Conservation (phyloP, 805 yeast species). For the Torulaspora franciscae region DNA sequence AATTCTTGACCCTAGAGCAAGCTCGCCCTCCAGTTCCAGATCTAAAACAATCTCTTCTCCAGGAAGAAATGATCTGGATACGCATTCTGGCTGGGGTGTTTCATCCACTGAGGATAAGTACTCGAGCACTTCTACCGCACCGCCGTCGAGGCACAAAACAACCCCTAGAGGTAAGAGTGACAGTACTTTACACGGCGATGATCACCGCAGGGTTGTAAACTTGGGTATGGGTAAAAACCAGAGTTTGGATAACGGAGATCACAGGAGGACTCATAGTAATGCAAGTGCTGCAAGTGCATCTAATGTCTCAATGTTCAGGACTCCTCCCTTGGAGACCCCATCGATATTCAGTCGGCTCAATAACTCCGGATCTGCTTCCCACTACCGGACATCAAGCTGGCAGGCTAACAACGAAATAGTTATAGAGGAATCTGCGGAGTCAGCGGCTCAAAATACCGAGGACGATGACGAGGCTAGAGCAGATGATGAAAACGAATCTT, state of each 20-base stretch:
- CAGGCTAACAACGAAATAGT: slow-evolving; percentile 12
- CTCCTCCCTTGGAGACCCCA: slow-evolving; percentile 22
- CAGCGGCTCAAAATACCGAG: neutral
- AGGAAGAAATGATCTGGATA: slow-evolving; percentile 17
- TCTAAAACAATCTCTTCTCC: slow-evolving; percentile 1
- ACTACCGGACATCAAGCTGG: slow-evolving; percentile 14
- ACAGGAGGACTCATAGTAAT: slow-evolving; percentile 12
- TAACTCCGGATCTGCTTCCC: slow-evolving; percentile 12
- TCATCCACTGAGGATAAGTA: slow-evolving; percentile 9
- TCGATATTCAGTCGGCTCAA: slow-evolving; percentile 12
- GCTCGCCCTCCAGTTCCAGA: slow-evolving; percentile 8
- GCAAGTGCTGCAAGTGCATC: slow-evolving; percentile 12
- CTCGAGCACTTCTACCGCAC: slow-evolving; percentile 2
- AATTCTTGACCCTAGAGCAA: slow-evolving; percentile 14
- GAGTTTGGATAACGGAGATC: slow-evolving; percentile 8
- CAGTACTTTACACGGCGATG: slow-evolving; percentile 19
- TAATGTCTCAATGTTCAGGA: slow-evolving; percentile 25
- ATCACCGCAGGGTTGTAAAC: slow-evolving; percentile 2
- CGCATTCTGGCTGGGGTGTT: slow-evolving; percentile 37
- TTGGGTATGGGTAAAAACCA: neutral
- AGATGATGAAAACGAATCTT: slow-evolving; percentile 11
- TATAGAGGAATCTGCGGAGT: slow-evolving; percentile 7
- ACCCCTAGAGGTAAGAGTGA: slow-evolving; percentile 31
- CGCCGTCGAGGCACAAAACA: slow-evolving; percentile 8
- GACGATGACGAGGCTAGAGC: neutral